Evolutionary conservation across 495 filamentous ascomycete species (phyloP).

Genomic region (Achaetomiella virescens): DNA sequence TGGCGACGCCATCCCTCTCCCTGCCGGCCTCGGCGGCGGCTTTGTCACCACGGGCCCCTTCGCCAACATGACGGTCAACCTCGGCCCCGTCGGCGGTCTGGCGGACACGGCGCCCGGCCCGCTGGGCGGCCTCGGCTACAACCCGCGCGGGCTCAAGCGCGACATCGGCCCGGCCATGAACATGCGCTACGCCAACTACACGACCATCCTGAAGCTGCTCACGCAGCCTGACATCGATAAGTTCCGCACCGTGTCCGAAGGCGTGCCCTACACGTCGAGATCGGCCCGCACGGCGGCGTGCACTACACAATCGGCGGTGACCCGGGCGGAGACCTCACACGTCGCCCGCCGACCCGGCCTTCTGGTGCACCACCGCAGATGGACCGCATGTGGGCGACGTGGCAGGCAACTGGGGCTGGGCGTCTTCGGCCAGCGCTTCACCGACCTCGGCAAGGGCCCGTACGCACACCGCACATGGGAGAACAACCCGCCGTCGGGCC

Average conservation of each 20-base stretch:
- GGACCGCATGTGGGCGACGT: slow-evolving; percentile 57
- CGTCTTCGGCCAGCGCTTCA: slow-evolving; percentile 27
- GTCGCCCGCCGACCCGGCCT: slow-evolving; percentile 59
- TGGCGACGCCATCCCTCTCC: slow-evolving; percentile 30
- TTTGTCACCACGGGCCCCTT: slow-evolving; percentile 58
- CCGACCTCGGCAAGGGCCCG: slow-evolving; percentile 31
- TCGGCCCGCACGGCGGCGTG: slow-evolving; percentile 58
- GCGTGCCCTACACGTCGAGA: slow-evolving; percentile 42
- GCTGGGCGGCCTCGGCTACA: slow-evolving; percentile 31
- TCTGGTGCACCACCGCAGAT: slow-evolving; percentile 65
- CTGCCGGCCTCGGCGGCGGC: slow-evolving; percentile 56
- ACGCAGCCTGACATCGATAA: slow-evolving; percentile 37
- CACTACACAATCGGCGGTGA: slow-evolving; percentile 61
- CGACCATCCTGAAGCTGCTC: slow-evolving; percentile 34
- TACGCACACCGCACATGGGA: slow-evolving; percentile 48
- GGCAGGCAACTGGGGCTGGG: slow-evolving; percentile 25
- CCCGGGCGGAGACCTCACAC: slow-evolving; percentile 52
- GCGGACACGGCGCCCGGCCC: slow-evolving; percentile 13
- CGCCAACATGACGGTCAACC: slow-evolving; percentile 44
- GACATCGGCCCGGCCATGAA: slow-evolving; percentile 51
- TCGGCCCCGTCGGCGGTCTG: slow-evolving; percentile 44
- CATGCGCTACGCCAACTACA: slow-evolving; percentile 42
- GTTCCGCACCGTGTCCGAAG: slow-evolving; percentile 49
- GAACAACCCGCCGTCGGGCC: slow-evolving; percentile 38
- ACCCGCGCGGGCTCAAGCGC: slow-evolving; percentile 59